Evolutionary conservation across 768 basidiomycete species (phyloP).

Genomic region (Naganishia vishniacii): DNA sequence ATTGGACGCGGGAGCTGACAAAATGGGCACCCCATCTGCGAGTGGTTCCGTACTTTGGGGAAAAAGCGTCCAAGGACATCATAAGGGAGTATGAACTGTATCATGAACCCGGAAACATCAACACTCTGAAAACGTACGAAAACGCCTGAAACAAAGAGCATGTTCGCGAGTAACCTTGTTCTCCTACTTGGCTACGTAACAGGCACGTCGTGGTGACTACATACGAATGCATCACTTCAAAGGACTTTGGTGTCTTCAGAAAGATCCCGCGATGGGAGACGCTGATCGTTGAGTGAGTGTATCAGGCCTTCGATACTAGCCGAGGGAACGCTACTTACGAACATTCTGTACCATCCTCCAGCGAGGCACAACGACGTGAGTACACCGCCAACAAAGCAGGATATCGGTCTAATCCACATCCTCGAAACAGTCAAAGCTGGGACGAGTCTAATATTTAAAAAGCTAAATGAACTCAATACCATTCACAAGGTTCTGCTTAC

Average conservation of each 20-base stretch:
- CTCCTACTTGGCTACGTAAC: conserved; percentile 43
- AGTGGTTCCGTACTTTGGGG: conserved; percentile 65
- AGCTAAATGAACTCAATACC: conserved; percentile 70
- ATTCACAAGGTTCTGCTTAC: conserved; percentile 84
- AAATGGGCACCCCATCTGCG: conserved; percentile 58
- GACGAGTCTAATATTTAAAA: conserved; percentile 68
- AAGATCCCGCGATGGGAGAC: conserved; percentile 83
- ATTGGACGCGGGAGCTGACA: conserved; percentile 88
- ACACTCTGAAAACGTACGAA: conserved; percentile 45
- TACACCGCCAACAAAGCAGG: conserved; percentile 28
- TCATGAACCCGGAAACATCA: conserved; percentile 52
- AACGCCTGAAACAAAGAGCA: not conserved
- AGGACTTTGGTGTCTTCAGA: conserved; percentile 67
- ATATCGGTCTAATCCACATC: too few relatives aligned
- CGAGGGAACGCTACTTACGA: not conserved
- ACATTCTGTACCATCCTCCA: not conserved
- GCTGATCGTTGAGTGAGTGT: conserved; percentile 65
- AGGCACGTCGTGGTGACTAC: conserved; percentile 90
- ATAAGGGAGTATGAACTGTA: conserved; percentile 75
- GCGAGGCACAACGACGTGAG: conserved; percentile 81
- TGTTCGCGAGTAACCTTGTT: not conserved
- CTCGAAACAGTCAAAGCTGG: conserved; percentile 79
- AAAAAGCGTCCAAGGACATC: conserved; percentile 79
- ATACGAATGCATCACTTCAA: conserved; percentile 74
- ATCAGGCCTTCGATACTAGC: not conserved